These are phyloP conservation scores for Aspergillus baeticus DNA, from an alignment of 495 filamentous ascomycete species.

Conservation along the genomic window DNA sequence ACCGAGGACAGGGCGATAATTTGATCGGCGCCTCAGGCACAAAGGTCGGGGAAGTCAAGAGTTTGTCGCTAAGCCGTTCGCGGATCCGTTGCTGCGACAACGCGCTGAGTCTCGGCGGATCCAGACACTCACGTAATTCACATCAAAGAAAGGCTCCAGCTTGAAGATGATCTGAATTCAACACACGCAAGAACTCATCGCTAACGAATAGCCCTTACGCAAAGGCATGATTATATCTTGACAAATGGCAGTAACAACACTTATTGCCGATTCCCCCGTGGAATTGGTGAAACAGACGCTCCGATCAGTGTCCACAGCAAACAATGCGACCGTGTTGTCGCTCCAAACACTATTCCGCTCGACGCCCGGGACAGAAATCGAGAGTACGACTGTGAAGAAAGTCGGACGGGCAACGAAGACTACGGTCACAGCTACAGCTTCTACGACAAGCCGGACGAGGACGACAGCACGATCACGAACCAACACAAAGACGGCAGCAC, in stretches of 20 bases:
- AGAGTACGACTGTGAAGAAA: slow-evolving; percentile 16
- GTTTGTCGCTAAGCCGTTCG: slow-evolving; percentile 22
- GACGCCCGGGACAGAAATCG: slow-evolving; percentile 21
- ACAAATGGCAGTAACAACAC: slow-evolving; percentile 40
- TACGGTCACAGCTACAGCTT: not conserved
- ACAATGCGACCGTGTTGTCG: slow-evolving; percentile 43
- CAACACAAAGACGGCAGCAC: slow-evolving; percentile 26
- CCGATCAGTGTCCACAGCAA: slow-evolving; percentile 48
- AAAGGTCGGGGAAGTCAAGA: slow-evolving; percentile 1
- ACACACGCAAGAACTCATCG: not conserved
- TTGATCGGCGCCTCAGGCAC: slow-evolving; percentile 13
- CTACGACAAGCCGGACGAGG: slow-evolving; percentile 25
- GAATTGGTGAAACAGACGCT: slow-evolving; percentile 50
- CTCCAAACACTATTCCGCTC: slow-evolving; percentile 46
- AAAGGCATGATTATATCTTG: slow-evolving; percentile 3
- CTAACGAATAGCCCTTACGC: not conserved
- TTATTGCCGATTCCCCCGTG: slow-evolving; percentile 33
- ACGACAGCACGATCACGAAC: slow-evolving; percentile 37
- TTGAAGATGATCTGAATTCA: not conserved
- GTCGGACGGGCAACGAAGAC: slow-evolving; percentile 24
- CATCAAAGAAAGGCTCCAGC: not conserved
- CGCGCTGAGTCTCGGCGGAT: slow-evolving; percentile 23
- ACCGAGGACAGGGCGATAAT: not conserved
- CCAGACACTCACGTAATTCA: not conserved
- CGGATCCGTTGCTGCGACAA: slow-evolving; percentile 43